phyloP scores from a whole-genome alignment of 306 rosid genomes.

The Medicago arabica region DNA sequence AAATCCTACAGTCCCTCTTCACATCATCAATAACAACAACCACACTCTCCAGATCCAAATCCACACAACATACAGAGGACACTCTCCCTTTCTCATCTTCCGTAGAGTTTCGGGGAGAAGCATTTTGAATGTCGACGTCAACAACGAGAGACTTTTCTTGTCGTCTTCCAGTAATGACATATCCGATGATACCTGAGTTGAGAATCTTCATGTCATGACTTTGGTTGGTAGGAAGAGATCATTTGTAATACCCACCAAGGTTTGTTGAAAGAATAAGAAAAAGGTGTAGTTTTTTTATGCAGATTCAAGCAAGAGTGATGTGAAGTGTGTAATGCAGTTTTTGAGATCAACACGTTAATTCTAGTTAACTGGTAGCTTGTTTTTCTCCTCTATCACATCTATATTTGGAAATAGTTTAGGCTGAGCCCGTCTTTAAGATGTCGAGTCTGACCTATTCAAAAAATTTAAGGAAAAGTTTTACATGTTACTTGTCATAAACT shows the following conservation, averaged over 20 bases:
- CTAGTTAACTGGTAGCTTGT: background rate
- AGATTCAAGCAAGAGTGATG: background rate
- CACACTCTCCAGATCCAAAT: slow-evolving; percentile 52
- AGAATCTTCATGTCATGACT: slow-evolving; percentile 61
- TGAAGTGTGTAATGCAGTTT: slow-evolving; percentile 7
- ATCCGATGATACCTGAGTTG: slow-evolving; percentile 39
- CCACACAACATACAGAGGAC: slow-evolving; percentile 52
- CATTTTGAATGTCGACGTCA: slow-evolving; percentile 30
- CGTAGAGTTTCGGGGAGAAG: slow-evolving; percentile 36
- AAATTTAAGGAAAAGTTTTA: too few relatives aligned
- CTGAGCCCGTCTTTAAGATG: too few relatives aligned
- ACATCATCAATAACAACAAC: slow-evolving; percentile 33
- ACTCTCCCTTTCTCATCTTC: slow-evolving; percentile 40
- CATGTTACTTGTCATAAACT: too few relatives aligned
- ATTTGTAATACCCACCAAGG: background rate
- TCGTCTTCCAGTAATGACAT: slow-evolving; percentile 37
- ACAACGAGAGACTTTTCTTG: slow-evolving; percentile 42
- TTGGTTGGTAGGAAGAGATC: slow-evolving; percentile 37
- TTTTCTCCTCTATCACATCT: slow-evolving; percentile 17
- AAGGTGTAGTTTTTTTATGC: background rate
- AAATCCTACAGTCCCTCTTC: slow-evolving; percentile 70
- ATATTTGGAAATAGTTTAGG: too few relatives aligned
- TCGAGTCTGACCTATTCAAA: too few relatives aligned
- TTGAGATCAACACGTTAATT: background rate
- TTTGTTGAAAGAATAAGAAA: background rate